Evolutionary conservation across 2,329 filamentous ascomycete species (phyloP), one percentile per base, ranked within the genome.

Genomic region (Colletotrichum musicola): DNA sequence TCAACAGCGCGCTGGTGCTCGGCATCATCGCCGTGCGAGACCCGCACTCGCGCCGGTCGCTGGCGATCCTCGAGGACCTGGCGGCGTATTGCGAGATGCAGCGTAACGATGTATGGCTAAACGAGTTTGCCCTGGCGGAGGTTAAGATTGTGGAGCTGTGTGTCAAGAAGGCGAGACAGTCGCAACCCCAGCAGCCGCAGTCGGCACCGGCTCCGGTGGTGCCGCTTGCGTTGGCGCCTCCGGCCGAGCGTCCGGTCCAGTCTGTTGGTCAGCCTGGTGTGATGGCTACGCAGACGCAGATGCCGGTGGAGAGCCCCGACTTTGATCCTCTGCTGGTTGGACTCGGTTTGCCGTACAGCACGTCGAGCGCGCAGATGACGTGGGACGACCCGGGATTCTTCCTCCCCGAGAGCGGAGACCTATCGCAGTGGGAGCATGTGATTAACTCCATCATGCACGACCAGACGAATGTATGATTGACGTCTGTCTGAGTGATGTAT

Each of bases 131-230:
- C 5, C 73, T 81, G 1, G 79, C 79, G 1, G 81, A 82, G 71
- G 77, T 83, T 14, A 81, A 81, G 63, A 78, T 82, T 0, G 76
- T 81, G 40, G 81, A 83, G 72, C 72, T 83, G 9, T 82, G 80
- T 70, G 79, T 82, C 55, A 66, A 72, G 4, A 75, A 67, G 18
- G 68, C 71, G 3, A 64, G 65, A 12, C 71, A 72, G 16, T 66
- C 68, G 6, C 62, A 65, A 10, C 47, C 62, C 14, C 20, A 16
- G 16, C 44, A 7, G 16, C 44, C 44, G 44, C 44, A 7, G 22
- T 6, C 46, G 2, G 46, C 13, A 1, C 58, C 55, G 1, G 56
- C 42, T 1, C 25, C 56, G 0, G 22, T 59, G 25, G 44, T 64
- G 2, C 65, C 65, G 0, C 13, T 68, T 1, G 49, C 62, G 30